Evolutionary conservation across 129 eudicot genomes (phyloP), one percentile per base, ranked within the genome.

Genomic region (Flaveria trinervia): DNA sequence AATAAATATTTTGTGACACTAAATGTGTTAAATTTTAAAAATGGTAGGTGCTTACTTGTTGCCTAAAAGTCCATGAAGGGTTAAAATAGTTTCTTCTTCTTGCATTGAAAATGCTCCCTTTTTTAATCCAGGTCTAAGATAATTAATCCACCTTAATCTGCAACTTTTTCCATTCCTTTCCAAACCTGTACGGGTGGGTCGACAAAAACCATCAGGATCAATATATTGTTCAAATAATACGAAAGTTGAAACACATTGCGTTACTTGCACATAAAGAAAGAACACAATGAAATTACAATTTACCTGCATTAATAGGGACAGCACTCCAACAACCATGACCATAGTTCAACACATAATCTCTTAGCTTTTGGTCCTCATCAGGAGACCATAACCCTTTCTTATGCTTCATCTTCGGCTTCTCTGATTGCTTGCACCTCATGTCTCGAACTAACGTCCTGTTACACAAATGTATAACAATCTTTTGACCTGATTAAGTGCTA

Each of bases 371-470:
- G 51, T 92, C 96, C 78, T 92, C 97, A 67, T 89, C 93, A 0
- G 97, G 97, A n/a, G 97, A 92, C 97, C 97, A 92, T 77, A 92
- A 82, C 0, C 97, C 97, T 79, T 83, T 89, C 82, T 81, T 92
- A 68, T 86, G 86, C 84, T 86, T 88, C 79, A 66, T 74, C 79
- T 85, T 84, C 13, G 85, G 76, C 79, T 86, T 87, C 11, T 89
- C 79, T 7, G 44, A 43, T 75, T 81, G 15, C 81, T 90, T 91
- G 72, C 75, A 80, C 80, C 79, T 84, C 92, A 88, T 79, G 43
- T 70, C 48, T 8, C 17, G 25, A 10, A 6, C 39, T 41, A 77
- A 77, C 44, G 9, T 22, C 73, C 43, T 1, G 45, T 4, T 51
- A 20, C 7, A n/a, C 23, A 52, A 36, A 20, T 6, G 26, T 48